These are phyloP conservation scores for Brassica balearica DNA, from an alignment of 441 rosid genomes.

Conservation along the genomic window DNA sequence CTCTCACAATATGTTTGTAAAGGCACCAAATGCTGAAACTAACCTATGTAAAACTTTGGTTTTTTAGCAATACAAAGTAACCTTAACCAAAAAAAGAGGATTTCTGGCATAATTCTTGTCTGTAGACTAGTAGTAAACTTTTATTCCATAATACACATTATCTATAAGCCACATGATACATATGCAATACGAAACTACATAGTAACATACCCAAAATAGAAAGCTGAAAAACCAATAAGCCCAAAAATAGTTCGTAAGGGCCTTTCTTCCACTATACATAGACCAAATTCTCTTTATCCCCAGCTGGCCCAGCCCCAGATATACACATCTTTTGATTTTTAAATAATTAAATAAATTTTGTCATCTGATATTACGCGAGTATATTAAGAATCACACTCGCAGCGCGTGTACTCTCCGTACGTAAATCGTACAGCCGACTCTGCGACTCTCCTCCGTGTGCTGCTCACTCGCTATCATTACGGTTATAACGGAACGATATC, in stretches of 20 bases:
- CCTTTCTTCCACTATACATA: not conserved
- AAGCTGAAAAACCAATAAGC: not conserved
- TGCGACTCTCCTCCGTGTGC: constrained; percentile 16
- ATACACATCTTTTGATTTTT: not conserved
- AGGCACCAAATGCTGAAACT: not conserved
- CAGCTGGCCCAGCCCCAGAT: not conserved
- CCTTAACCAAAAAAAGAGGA: not conserved
- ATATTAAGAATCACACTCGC: not conserved
- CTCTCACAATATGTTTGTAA: not conserved
- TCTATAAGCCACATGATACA: not conserved
- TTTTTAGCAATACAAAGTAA: not conserved
- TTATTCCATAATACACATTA: not conserved
- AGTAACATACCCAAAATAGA: constrained; percentile 1
- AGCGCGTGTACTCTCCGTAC: constrained; percentile 35
- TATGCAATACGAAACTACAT: not conserved
- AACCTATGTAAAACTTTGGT: not conserved
- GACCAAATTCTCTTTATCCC: not conserved
- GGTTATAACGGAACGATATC: constrained; percentile 39
- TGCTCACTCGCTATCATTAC: constrained; percentile 37
- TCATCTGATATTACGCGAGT: constrained; percentile 7
- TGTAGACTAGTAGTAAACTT: not conserved
- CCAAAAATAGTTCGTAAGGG: not conserved
- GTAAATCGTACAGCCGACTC: constrained; percentile 26
- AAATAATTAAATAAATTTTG: not conserved
- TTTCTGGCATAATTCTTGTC: not conserved